Evolutionary conservation across 164 flowering plant species (phyloP).

Genomic region (Cinnamomum micranthum): DNA sequence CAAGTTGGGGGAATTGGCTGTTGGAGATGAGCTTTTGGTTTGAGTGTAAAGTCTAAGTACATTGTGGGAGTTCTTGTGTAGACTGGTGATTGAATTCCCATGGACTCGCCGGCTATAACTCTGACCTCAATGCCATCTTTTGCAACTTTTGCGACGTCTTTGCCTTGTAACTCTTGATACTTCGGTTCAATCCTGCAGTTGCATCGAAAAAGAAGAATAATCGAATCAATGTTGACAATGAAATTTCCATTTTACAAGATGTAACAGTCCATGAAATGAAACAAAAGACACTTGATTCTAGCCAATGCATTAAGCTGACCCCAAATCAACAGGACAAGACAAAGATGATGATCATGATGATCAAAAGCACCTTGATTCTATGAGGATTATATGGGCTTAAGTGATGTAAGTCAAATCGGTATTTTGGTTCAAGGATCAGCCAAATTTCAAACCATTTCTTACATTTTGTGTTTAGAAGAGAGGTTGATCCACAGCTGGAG

Average conservation of each 20-base stretch:
- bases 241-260: too few species aligned
- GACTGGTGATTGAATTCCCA: constrained; percentile 60
- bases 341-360: too few species aligned
- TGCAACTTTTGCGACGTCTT: constrained; percentile 44
- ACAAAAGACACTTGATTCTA: too few species aligned
- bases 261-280: not conserved
- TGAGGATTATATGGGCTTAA: too few species aligned
- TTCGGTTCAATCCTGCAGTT: constrained; percentile 66
- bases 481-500: constrained; percentile 90
- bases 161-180: constrained; percentile 61
- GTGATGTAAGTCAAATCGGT: not conserved
- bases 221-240: not conserved
- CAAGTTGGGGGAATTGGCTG: constrained; percentile 62
- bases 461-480: constrained; percentile 77
- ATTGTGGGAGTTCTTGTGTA: constrained; percentile 85
- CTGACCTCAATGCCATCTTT: constrained; percentile 64
- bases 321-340: too few species aligned
- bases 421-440: not conserved
- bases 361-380: too few species aligned
- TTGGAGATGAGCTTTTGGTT: constrained; percentile 54
- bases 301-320: too few species aligned
- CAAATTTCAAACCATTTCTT: constrained; percentile 7
- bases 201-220: not conserved
- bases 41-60: constrained; percentile 77
- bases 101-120: constrained; percentile 78